Conservation (phyloP, 148 eudicot genomes). For the Pharnaceum exiguum region DNA sequence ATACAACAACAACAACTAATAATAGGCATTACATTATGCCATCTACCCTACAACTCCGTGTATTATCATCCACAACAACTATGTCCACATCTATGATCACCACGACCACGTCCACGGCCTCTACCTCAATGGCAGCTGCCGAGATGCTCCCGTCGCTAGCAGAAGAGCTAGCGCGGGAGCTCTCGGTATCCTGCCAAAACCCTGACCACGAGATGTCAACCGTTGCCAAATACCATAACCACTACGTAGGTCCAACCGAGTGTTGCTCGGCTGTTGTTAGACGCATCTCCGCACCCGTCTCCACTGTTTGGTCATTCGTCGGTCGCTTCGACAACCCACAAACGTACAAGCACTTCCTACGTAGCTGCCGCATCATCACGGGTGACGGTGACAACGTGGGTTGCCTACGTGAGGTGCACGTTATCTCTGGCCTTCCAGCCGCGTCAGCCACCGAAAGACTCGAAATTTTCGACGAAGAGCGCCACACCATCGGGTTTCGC, state of each 20-base stretch:
- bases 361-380: slow-evolving; percentile 50
- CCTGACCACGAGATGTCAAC: slow-evolving; percentile 23
- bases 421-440: slow-evolving; percentile 84
- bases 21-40: no score
- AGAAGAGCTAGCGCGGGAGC: slow-evolving; percentile 21
- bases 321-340: slow-evolving; percentile 77
- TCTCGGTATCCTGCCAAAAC: slow-evolving; percentile 23
- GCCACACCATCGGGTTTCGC: slow-evolving; percentile 57
- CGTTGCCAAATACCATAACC: slow-evolving; percentile 42
- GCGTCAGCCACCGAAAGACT: slow-evolving; percentile 67
- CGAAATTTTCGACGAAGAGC: slow-evolving; percentile 71
- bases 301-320: slow-evolving; percentile 57
- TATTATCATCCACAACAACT: slow-evolving; percentile 15
- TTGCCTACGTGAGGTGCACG: slow-evolving; percentile 60
- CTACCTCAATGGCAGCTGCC: slow-evolving; percentile 9
- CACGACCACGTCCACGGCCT: slow-evolving; percentile 1
- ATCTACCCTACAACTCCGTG: slow-evolving; percentile 42
- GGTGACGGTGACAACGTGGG: slow-evolving; percentile 61
- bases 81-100: background rate
- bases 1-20: no score
- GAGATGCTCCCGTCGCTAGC: slow-evolving; percentile 24
- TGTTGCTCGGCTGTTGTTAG: slow-evolving; percentile 54
- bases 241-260: slow-evolving; percentile 39
- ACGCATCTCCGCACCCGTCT: slow-evolving; percentile 43
- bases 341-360: slow-evolving; percentile 69